Conservation (phyloP, 1,139 yeast species). For the Taiozyma onychis region DNA sequence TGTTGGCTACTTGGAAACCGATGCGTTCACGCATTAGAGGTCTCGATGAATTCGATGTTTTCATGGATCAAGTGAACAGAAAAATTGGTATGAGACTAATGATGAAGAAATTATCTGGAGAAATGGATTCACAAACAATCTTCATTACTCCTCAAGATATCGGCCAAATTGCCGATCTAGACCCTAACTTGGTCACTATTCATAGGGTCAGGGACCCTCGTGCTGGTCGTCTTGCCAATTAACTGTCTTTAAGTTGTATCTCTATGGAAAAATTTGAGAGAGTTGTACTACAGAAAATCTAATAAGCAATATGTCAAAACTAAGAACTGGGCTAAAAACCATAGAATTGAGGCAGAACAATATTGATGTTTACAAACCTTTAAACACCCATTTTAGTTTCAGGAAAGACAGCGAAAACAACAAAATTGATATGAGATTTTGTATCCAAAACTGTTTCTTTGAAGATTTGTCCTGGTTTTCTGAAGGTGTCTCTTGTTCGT, state of each 20-base stretch:
- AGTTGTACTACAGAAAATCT: too few relatives aligned
- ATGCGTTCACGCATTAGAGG: conserved; percentile 88
- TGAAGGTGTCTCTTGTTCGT: too few relatives aligned
- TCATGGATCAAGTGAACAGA: conserved; percentile 93
- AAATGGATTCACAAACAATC: conserved; percentile 73
- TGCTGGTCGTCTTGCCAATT: conserved; percentile 3
- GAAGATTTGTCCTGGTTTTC: too few relatives aligned
- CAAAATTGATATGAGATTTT: too few relatives aligned
- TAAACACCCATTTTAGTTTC: too few relatives aligned
- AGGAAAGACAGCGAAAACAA: too few relatives aligned
- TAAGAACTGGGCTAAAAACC: too few relatives aligned
- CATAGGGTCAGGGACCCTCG: conserved; percentile 52
- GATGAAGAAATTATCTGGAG: conserved; percentile 55
- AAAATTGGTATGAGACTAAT: conserved; percentile 73
- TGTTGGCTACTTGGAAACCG: conserved; percentile 88
- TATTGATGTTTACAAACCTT: too few relatives aligned
- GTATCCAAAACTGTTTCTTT: too few relatives aligned
- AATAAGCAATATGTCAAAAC: too few relatives aligned
- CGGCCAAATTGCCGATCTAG: conserved; percentile 66
- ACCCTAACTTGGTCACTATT: conserved; percentile 56
- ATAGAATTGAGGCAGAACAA: too few relatives aligned
- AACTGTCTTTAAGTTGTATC: neutral
- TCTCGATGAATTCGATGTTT: conserved; percentile 95
- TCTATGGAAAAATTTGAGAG: too few relatives aligned
- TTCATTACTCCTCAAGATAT: conserved; percentile 95